Conservation (phyloP, 768 basidiomycete genomes). For the Solioccasus polychromus region DNA sequence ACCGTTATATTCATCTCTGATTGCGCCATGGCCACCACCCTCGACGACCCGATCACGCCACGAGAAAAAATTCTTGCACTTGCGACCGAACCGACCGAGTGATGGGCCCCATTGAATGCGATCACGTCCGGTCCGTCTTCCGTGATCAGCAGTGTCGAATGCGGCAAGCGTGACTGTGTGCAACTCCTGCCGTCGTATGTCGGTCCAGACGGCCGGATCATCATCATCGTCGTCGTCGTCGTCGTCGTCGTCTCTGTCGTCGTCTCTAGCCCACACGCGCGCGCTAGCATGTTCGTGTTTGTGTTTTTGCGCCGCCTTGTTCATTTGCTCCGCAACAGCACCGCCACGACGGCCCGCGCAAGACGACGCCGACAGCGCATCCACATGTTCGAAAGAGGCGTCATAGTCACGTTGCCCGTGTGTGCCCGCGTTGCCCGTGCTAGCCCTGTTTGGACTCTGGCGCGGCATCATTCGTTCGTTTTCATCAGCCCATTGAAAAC, state of each 20-base stretch:
- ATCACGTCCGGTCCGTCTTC: background rate
- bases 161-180: background rate
- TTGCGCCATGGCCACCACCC: background rate
- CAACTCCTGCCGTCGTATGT: background rate
- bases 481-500: background rate
- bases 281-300: too few relatives aligned
- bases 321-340: too few relatives aligned
- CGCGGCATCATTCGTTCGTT: background rate
- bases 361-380: background rate
- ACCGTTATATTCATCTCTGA: background rate
- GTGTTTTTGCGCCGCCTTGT: too few relatives aligned
- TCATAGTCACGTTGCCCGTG: too few relatives aligned
- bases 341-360: background rate
- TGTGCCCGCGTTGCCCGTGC: too few relatives aligned
- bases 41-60: constrained; percentile 9
- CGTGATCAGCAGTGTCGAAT: background rate
- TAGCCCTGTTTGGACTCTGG: background rate
- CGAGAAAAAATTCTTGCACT: constrained; percentile 6
- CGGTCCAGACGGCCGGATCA: constrained; percentile 17
- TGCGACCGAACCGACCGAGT: constrained; percentile 5
- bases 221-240: background rate
- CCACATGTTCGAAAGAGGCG: too few relatives aligned
- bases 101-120: background rate
- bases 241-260: background rate
- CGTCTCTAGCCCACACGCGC: too few relatives aligned